Evolutionary conservation across 2,329 filamentous ascomycete species (phyloP).

Genomic region (Trichoderma atroviride): DNA sequence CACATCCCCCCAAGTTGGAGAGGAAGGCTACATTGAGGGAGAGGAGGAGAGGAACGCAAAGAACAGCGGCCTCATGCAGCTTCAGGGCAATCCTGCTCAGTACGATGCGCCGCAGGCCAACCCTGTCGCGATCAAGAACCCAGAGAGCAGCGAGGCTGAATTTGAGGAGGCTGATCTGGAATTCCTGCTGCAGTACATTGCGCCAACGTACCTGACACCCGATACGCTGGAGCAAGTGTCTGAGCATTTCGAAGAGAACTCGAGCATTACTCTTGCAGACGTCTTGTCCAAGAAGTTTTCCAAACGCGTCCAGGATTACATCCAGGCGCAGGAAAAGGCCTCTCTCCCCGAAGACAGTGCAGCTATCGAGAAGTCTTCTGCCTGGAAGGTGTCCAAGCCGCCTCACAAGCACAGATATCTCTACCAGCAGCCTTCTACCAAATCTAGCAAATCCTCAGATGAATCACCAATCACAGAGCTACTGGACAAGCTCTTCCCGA

Average conservation of each 20-base stretch:
- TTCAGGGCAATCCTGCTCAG: slow-evolving; percentile 87
- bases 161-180: slow-evolving; percentile 80
- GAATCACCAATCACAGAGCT: slow-evolving; percentile 72
- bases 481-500: slow-evolving; percentile 80
- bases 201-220: slow-evolving; percentile 87
- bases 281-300: slow-evolving; percentile 81
- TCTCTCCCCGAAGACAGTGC: slow-evolving; percentile 50
- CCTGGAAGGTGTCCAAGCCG: slow-evolving; percentile 78
- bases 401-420: slow-evolving; percentile 95
- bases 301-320: slow-evolving; percentile 67
- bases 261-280: slow-evolving; percentile 77
- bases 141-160: slow-evolving; percentile 53
- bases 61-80: slow-evolving; percentile 87
- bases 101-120: slow-evolving; percentile 78
- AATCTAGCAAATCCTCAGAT: slow-evolving; percentile 43
- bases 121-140: slow-evolving; percentile 51
- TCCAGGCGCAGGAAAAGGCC: slow-evolving; percentile 65
- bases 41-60: slow-evolving; percentile 86
- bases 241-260: slow-evolving; percentile 79
- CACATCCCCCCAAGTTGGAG: slow-evolving; percentile 95
- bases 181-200: slow-evolving; percentile 87
- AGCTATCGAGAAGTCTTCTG: slow-evolving; percentile 60
- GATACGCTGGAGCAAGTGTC: slow-evolving; percentile 84
- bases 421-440: slow-evolving; percentile 65
- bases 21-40: slow-evolving; percentile 87